Base-by-base conservation (phyloP, 1,284 basidiomycete species). In the Polyporus tsugae region DNA sequence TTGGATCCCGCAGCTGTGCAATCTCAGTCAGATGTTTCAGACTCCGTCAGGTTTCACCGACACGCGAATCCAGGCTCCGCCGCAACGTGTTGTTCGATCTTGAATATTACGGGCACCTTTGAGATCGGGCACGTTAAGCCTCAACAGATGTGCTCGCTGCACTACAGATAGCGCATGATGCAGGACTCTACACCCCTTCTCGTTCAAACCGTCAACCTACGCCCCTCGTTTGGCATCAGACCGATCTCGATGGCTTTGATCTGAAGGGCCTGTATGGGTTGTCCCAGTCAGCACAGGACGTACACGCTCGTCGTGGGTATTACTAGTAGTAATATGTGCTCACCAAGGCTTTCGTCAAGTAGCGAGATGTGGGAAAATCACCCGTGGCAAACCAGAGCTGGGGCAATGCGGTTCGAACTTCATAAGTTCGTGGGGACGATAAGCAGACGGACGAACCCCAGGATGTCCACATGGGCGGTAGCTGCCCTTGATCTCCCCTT, bases 401-500 rank as follows among this genome's bases (percentile, higher is more conserved):
- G 29, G 1, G 13, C 11, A 25, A 9, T 4, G 7, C 10, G 4
- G 19, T 25, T n/a, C 29, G 29, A 29, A 19, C 15, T 22, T 15
- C 39, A 9, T 13, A 33, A 25, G 38, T 9, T 17, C 38, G 19
- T 35, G 9, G 5, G 11, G 11, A 11, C n/a, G 46, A 4, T 49
- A 49, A 49, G 44, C 19, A n/a, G 46, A 49, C 22, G 22, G 19
- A 65, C 73, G 65, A 36, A 75, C 75, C 6, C 71, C 75, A 35
- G 82, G 81, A 71, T 82, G 77, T 1, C 82, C 82, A 0, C 80
- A 78, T 0, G 78, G 79, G 7, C 72, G 66, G 52, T 72, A 77
- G 49, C 64, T 71, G 3, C 86, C 84, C 33, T 81, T 80, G 35
- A 90, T 77, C 76, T 91, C 89, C 0, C 88, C 87, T 70, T 91